Conservation (phyloP, 2,329 filamentous ascomycete species). For the Tolypocladium tropicale region DNA sequence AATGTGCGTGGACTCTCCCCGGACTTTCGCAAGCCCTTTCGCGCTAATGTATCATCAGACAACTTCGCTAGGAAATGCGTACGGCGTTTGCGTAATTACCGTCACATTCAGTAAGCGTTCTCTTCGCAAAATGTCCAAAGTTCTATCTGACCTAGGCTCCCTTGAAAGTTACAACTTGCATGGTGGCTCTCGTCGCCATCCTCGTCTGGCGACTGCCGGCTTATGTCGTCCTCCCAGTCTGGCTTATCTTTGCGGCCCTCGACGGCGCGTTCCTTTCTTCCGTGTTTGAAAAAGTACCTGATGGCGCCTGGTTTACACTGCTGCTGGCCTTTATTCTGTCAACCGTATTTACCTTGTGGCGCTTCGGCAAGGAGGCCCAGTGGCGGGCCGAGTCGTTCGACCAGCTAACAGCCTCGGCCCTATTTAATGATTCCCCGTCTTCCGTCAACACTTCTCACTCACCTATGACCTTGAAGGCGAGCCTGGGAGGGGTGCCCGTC, state of each 20-base stretch:
- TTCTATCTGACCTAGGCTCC: no score
- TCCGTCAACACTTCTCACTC: background rate
- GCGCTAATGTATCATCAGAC: no score
- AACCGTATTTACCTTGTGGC: background rate
- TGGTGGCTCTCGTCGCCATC: background rate
- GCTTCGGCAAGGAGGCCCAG: background rate
- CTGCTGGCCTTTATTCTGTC: background rate
- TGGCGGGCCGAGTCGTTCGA: background rate
- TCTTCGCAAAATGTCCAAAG: no score
- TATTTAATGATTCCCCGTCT: background rate
- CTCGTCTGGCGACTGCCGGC: background rate
- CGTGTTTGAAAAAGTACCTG: background rate
- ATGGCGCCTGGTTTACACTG: background rate
- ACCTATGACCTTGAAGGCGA: background rate
- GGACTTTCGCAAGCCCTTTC: no score
- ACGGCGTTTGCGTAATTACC: background rate
- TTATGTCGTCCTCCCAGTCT: background rate
- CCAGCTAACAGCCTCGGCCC: background rate
- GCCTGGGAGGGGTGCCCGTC: background rate
- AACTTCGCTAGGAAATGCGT: background rate
- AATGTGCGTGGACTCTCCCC: slow-evolving; percentile 24
- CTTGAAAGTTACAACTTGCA: background rate
- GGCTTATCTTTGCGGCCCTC: background rate
- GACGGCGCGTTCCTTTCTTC: background rate
- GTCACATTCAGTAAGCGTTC: background rate